phyloP scores from a whole-genome alignment of 75 land plant species.

The Sequoiadendron giganteum region DNA sequence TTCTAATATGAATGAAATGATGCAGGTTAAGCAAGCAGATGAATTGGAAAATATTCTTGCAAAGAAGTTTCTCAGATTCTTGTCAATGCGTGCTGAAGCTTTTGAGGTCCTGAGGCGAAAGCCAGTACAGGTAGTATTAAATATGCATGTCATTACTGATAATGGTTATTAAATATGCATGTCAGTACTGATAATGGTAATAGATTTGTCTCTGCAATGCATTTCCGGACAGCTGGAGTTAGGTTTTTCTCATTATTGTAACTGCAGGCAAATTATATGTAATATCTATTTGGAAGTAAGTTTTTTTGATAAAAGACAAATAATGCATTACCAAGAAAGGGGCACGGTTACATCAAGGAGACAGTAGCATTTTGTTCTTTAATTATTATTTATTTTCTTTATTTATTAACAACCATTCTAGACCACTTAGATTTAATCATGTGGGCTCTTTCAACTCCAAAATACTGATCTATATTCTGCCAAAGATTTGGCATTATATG shows the following conservation, averaged over 20 bases:
- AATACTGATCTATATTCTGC: neutral
- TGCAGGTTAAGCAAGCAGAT: conserved; percentile 95
- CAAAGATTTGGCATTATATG: neutral
- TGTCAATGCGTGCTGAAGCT: conserved; percentile 99
- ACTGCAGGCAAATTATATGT: neutral
- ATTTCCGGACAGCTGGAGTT: neutral
- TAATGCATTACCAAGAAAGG: neutral
- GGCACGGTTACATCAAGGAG: neutral
- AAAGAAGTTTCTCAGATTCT: conserved; percentile 93
- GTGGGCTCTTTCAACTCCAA: neutral
- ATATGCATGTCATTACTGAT: neutral
- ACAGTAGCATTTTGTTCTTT: neutral
- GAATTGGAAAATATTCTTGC: conserved; percentile 94
- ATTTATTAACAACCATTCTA: neutral
- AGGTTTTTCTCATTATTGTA: neutral
- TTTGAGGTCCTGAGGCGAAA: conserved; percentile 94
- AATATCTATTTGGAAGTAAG: neutral
- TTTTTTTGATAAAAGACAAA: neutral
- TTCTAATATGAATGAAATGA: conserved; percentile 1
- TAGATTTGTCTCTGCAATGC: neutral
- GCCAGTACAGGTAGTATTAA: conserved; percentile 81
- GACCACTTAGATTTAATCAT: neutral
- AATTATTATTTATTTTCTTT: no score
- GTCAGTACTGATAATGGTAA: neutral
- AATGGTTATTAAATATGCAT: neutral